Evolutionary conservation across 345 rosid genomes (phyloP), one percentile per base, ranked within the genome.

Genomic region (Aegle marmelos): DNA sequence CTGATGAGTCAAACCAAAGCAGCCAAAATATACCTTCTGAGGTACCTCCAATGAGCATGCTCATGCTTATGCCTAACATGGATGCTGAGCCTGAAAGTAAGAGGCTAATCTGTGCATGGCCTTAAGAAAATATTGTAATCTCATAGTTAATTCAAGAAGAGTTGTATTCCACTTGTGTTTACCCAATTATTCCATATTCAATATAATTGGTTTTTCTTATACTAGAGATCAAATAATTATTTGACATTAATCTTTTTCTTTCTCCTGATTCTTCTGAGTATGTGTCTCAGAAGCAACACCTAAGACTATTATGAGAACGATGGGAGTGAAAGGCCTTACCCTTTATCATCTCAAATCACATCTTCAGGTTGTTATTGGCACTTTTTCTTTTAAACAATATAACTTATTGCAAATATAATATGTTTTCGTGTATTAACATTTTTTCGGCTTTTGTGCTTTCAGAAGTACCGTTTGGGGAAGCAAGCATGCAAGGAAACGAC

Each of bases 281-380:
- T 81, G 58, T 54, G 77, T 80, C 74, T 81, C 91, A 92, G 96
- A 92, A 87, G 98, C 98, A 70, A 94, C 98, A 5, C 98, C 98
- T 0, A 94, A 94, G 87, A 91, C 94, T 74, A 91, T 94, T 59
- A 78, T 94, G 98, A 89, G 96, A 81, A 91, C 94, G 2, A 94
- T 94, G 98, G 94, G 94, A 56, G 98, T 94, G 70, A 94, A 94
- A 79, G 97, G 98, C 72, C 94, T 94, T 25, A 94, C 98, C 16
- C 92, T 94, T n/a, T 94, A 91, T 85, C 98, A 94, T 80, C 82
- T 94, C 69, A 94, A 94, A 83, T 91, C 97, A 68, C 97, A 94
- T 86, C 95, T 94, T 82, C 98, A 94, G 98, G 98, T 94, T 72
- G 83, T 45, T 80, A 37, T 33, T 73, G 31, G 66, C 34, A 36